phyloP scores from a whole-genome alignment of 345 rosid genomes.

The Alliaria petiolata region DNA sequence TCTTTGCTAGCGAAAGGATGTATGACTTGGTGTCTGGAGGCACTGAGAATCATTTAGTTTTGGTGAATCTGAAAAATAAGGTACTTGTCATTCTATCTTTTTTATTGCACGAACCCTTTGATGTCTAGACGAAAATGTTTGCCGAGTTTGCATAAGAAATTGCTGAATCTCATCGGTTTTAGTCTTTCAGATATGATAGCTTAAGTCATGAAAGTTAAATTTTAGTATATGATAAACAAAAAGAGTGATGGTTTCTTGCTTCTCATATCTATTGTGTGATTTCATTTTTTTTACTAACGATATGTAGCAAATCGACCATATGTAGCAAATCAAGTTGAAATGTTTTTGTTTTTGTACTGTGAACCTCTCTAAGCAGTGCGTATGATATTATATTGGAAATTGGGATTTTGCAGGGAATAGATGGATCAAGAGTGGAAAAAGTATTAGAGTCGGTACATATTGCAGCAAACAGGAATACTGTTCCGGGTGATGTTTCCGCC shows the following conservation, averaged over 20 bases:
- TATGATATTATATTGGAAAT: neutral
- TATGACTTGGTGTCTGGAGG: constrained; percentile 96
- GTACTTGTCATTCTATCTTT: constrained; percentile 34
- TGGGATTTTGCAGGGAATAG: constrained; percentile 61
- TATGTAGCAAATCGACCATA: neutral
- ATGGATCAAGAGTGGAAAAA: constrained; percentile 95
- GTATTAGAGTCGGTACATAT: constrained; percentile 86
- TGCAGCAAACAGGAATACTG: constrained; percentile 92
- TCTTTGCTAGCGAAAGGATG: constrained; percentile 58
- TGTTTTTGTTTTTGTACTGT: neutral
- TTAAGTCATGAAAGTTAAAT: neutral
- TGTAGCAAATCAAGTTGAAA: neutral
- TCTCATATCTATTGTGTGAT: neutral
- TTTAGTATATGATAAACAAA: neutral
- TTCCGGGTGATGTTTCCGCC: constrained; percentile 97
- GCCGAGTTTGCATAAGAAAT: neutral
- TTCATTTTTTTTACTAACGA: neutral
- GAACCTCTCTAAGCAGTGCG: neutral
- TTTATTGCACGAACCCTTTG: neutral
- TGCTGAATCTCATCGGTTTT: neutral
- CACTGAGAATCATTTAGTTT: constrained; percentile 87
- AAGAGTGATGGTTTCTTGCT: neutral
- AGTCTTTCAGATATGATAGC: neutral
- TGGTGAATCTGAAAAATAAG: constrained; percentile 84
- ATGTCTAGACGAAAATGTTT: neutral